These are phyloP conservation scores for Leccinellum rugosiceps DNA, from an alignment of 768 basidiomycete genomes.

Conservation along the genomic window DNA sequence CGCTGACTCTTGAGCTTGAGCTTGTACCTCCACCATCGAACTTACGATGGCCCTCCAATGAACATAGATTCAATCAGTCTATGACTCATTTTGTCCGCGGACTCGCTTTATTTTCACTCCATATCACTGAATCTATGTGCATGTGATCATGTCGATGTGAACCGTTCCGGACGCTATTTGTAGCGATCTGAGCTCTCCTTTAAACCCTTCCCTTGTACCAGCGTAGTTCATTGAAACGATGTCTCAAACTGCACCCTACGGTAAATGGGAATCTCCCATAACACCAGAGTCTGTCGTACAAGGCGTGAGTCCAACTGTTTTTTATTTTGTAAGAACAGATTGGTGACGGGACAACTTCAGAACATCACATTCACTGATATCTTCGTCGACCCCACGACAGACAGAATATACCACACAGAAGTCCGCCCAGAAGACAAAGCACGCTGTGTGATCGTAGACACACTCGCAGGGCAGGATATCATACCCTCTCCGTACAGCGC, in stretches of 20 bases:
- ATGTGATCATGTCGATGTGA: not conserved
- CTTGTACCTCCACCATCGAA: too few species aligned
- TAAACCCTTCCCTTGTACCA: not conserved
- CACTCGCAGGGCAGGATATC: conserved; percentile 44
- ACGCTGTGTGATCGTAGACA: conserved; percentile 56
- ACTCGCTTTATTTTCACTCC: not conserved
- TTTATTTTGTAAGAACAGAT: not conserved
- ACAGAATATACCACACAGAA: conserved; percentile 55
- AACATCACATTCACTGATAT: conserved; percentile 38
- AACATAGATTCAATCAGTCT: too few species aligned
- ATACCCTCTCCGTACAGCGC: conserved; percentile 54
- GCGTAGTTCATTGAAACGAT: conserved; percentile 2
- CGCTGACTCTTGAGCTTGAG: too few species aligned
- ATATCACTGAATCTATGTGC: not conserved
- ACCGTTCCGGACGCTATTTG: not conserved
- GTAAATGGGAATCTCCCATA: conserved; percentile 60
- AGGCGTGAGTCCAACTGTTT: conserved; percentile 32
- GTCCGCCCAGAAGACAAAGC: conserved; percentile 53
- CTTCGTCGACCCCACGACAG: conserved; percentile 49
- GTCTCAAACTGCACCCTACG: conserved; percentile 46
- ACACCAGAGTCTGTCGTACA: conserved; percentile 50
- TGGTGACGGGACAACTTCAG: conserved; percentile 14
- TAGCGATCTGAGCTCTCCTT: not conserved
- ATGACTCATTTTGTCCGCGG: too few species aligned
- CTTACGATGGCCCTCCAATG: too few species aligned